These are phyloP conservation scores for Solanum dulcamara DNA, from an alignment of 257 asterid genomes.

Conservation along the genomic window DNA sequence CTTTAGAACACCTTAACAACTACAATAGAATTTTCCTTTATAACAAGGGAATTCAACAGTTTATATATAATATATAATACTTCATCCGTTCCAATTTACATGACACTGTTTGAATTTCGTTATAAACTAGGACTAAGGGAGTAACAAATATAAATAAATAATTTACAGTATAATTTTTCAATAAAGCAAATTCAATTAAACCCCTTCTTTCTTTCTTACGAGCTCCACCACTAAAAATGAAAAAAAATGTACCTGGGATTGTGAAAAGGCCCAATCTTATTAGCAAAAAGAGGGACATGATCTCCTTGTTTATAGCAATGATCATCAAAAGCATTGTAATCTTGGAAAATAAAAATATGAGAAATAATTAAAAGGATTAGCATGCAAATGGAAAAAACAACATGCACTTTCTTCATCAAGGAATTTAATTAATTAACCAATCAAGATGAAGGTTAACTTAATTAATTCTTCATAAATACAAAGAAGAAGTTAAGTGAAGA, in stretches of 20 bases:
- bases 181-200: not conserved
- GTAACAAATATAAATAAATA: not conserved
- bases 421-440: not conserved
- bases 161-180: not conserved
- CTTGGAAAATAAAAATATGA: not conserved
- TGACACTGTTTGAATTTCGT: not conserved
- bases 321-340: not conserved
- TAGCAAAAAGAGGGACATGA: conserved; percentile 7
- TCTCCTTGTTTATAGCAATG: conserved; percentile 12
- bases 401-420: not conserved
- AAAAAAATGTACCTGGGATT: conserved; percentile 6
- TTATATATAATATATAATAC: not conserved
- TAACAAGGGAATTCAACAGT: not conserved
- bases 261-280: conserved; percentile 5
- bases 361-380: not conserved
- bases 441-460: not conserved
- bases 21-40: too few species aligned
- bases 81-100: not conserved
- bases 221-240: not conserved
- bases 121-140: not conserved
- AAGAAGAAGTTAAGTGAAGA: not conserved
- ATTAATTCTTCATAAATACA: not conserved
- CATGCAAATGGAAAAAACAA: not conserved
- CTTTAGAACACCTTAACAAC: not conserved
- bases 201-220: not conserved